A percentile compares a stretch with the other conserved stretches of the same genome.
phyloP scores from a whole-genome alignment of 495 filamentous ascomycete species.

The Cercophora samala region DNA sequence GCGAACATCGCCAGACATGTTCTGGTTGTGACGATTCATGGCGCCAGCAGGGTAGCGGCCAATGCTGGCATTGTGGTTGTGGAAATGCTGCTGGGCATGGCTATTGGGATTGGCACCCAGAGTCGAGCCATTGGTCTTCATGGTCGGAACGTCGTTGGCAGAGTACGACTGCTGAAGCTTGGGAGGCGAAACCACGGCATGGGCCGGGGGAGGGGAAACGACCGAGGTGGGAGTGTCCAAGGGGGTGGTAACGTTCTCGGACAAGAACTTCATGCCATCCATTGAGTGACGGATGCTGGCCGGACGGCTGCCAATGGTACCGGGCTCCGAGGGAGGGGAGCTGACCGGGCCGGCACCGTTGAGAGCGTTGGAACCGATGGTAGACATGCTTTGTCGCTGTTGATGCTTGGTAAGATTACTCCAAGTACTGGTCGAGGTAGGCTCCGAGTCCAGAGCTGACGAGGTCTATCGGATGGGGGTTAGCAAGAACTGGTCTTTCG shows the following conservation, averaged over 20 bases:
- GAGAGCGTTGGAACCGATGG: constrained; percentile 48
- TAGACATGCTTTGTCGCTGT: constrained; percentile 77
- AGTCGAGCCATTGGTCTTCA: constrained; percentile 52
- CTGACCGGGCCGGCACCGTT: constrained; percentile 32
- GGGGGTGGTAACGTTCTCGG: constrained; percentile 26
- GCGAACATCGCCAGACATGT: constrained; percentile 52
- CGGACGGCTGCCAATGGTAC: constrained; percentile 44
- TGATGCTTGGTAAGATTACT: constrained; percentile 68
- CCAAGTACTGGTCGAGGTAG: constrained; percentile 54
- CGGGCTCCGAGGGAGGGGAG: constrained; percentile 35
- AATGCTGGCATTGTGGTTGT: constrained; percentile 77
- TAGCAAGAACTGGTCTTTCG: background rate
- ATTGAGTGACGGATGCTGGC: constrained; percentile 55
- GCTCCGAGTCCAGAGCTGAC: constrained; percentile 60
- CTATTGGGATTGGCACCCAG: constrained; percentile 53
- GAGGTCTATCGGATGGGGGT: constrained; percentile 49
- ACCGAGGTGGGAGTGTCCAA: constrained; percentile 26
- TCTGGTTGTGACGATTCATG: constrained; percentile 63
- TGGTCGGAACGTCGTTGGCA: constrained; percentile 82
- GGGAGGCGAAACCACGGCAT: constrained; percentile 53
- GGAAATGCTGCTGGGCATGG: constrained; percentile 71
- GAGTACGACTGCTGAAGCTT: constrained; percentile 87
- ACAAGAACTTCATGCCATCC: constrained; percentile 35
- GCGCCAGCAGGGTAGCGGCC: constrained; percentile 69
- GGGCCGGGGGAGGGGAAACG: constrained; percentile 38